Evolutionary conservation across 2,329 filamentous ascomycete genomes (phyloP).

Genomic region (Bipolaris oryzae): DNA sequence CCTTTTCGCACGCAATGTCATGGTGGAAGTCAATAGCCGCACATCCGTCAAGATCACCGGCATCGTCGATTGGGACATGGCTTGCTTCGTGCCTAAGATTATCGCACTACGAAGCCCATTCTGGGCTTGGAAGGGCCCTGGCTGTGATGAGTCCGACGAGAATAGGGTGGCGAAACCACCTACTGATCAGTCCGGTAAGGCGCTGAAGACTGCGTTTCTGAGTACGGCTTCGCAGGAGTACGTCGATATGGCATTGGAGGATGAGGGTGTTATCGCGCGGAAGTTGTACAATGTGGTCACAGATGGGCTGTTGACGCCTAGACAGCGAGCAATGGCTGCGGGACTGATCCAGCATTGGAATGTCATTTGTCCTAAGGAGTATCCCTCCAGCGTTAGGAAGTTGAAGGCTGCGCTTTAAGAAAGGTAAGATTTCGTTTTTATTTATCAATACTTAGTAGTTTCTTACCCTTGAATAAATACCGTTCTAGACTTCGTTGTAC

Average conservation of each 20-base stretch:
- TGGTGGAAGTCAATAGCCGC: conserved; percentile 19
- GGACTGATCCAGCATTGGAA: background rate
- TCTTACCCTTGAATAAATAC: background rate
- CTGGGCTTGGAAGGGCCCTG: conserved; percentile 7
- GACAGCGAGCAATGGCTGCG: background rate
- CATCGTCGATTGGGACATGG: conserved; percentile 45
- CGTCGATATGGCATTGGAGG: background rate
- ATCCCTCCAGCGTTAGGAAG: background rate
- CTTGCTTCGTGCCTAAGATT: conserved; percentile 37
- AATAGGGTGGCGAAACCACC: background rate
- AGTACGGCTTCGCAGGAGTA: background rate
- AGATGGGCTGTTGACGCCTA: background rate
- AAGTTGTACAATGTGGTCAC: conserved; percentile 2
- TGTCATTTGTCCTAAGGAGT: background rate
- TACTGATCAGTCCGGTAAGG: no score
- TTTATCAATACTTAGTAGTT: background rate
- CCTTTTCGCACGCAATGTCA: conserved; percentile 38
- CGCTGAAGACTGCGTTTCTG: background rate
- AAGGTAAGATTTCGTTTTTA: background rate
- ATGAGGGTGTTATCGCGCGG: background rate
- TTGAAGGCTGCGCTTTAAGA: no score
- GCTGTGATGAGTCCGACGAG: conserved; percentile 1
- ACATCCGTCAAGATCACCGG: conserved; percentile 17
- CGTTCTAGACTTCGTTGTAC: background rate
- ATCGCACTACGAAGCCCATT: conserved; percentile 12